Conservation (phyloP, 2,329 filamentous ascomycete genomes). For the Ophidiomyces ophidiicola region DNA sequence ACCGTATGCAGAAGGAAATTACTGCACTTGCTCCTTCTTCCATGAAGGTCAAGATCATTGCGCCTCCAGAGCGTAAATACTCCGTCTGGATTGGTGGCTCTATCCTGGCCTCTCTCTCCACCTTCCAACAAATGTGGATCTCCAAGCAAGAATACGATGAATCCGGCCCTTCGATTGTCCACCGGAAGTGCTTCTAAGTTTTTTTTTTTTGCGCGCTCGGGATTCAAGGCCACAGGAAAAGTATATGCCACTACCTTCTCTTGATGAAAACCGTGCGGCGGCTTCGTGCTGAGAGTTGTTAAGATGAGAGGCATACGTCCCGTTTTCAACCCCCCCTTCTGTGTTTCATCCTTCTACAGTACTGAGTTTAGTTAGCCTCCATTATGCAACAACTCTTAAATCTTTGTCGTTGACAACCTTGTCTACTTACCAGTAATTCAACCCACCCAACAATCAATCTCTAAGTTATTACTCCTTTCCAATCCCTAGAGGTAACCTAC, state of each 20-base stretch:
- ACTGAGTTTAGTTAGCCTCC: conserved; percentile 8
- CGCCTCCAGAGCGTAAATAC: conserved; percentile 99
- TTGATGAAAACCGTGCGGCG: not conserved
- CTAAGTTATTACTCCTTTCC: too few relatives aligned
- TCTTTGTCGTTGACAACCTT: conserved; percentile 5
- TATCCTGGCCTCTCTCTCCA: conserved; percentile 97
- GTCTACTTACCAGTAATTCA: conserved; percentile 2
- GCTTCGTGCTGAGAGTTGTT: conserved; percentile 1
- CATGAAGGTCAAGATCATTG: conserved; percentile 99
- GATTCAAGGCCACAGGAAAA: conserved; percentile 5
- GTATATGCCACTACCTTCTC: conserved; percentile 7
- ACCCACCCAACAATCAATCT: too few relatives aligned
- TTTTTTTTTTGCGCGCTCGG: conserved; percentile 8
- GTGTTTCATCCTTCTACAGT: conserved; percentile 5
- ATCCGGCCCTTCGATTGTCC: conserved; percentile 96
- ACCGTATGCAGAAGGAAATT: conserved; percentile 99
- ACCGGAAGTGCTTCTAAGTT: conserved; percentile 99
- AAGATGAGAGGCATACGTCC: conserved; percentile 4
- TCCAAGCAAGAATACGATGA: conserved; percentile 99
- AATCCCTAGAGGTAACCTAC: too few relatives aligned
- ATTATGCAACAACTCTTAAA: conserved; percentile 8
- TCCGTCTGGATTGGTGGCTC: conserved; percentile 99
- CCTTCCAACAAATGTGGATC: conserved; percentile 99
- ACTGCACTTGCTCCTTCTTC: conserved; percentile 96
- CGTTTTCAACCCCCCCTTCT: conserved; percentile 7